Conservation (phyloP, 2,329 filamentous ascomycete genomes). For the Verticillium zaregamsianum region DNA sequence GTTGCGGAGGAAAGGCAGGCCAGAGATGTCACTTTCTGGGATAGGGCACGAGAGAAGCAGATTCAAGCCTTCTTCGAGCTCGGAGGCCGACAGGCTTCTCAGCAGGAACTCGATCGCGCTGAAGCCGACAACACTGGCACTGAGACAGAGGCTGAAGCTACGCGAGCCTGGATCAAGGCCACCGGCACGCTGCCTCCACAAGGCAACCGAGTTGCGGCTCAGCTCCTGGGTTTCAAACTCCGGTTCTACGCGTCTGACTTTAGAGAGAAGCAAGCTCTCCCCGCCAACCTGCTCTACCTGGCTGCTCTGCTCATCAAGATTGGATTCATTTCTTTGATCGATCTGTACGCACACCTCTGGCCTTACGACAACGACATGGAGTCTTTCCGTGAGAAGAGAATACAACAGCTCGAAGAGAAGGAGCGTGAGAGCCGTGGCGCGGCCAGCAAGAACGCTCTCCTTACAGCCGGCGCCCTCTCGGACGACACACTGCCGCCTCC, state of each 20-base stretch:
- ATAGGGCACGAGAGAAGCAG: conserved; percentile 68
- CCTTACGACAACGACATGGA: conserved; percentile 82
- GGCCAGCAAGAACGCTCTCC: conserved; percentile 74
- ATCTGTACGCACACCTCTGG: conserved; percentile 90
- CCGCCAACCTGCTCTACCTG: conserved; percentile 89
- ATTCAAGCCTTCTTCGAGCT: conserved; percentile 87
- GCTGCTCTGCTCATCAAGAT: conserved; percentile 93
- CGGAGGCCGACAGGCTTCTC: conserved; percentile 64
- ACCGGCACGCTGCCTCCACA: conserved; percentile 79
- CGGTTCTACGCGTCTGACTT: conserved; percentile 86
- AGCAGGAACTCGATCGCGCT: conserved; percentile 48
- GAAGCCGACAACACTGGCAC: conserved; percentile 34
- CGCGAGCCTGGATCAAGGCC: conserved; percentile 70
- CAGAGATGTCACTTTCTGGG: conserved; percentile 79
- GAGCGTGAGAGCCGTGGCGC: conserved; percentile 69
- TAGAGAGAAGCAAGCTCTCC: conserved; percentile 72
- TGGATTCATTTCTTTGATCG: conserved; percentile 87
- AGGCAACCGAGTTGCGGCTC: conserved; percentile 88
- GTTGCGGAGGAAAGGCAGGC: conserved; percentile 52
- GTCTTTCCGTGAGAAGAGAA: conserved; percentile 61
- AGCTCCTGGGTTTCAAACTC: conserved; percentile 94
- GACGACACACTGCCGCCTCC: conserved; percentile 65
- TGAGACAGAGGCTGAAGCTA: conserved; percentile 44
- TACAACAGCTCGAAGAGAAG: conserved; percentile 73
- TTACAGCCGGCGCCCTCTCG: conserved; percentile 78